A percentile compares a stretch with the other conserved stretches of the same genome.
Conservation (phyloP, 2,329 filamentous ascomycete genomes). For the Calonectria leucothoes region DNA sequence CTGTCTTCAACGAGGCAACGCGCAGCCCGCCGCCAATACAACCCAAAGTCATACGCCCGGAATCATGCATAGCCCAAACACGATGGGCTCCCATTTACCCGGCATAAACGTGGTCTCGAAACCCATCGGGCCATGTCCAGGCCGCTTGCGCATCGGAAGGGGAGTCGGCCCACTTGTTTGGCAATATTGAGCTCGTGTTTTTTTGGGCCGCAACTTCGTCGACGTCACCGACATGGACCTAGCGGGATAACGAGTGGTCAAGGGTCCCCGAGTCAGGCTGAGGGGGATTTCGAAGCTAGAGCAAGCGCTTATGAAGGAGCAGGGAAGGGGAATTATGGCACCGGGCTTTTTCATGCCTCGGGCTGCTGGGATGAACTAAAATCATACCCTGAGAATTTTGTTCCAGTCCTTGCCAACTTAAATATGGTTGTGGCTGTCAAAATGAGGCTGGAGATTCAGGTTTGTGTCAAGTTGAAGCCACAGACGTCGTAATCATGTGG, state of each 20-base stretch:
- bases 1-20: neutral
- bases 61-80: neutral
- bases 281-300: neutral
- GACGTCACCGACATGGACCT: slow-evolving; percentile 1
- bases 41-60: neutral
- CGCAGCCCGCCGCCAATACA: neutral
- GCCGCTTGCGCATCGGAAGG: neutral
- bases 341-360: neutral
- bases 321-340: neutral
- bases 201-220: neutral
- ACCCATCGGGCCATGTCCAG: neutral
- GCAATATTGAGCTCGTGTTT: slow-evolving; percentile 5
- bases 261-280: neutral
- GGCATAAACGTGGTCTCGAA: neutral
- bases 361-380: neutral
- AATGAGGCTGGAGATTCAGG: neutral
- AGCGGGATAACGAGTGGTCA: neutral
- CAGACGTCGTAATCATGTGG: neutral
- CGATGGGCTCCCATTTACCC: neutral
- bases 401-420: neutral
- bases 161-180: neutral
- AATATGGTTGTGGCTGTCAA: neutral
- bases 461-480: neutral
- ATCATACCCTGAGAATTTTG: neutral
- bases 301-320: neutral